These are phyloP conservation scores for Nakazawaea populi DNA, from an alignment of 805 yeast genomes.

Conservation along the genomic window DNA sequence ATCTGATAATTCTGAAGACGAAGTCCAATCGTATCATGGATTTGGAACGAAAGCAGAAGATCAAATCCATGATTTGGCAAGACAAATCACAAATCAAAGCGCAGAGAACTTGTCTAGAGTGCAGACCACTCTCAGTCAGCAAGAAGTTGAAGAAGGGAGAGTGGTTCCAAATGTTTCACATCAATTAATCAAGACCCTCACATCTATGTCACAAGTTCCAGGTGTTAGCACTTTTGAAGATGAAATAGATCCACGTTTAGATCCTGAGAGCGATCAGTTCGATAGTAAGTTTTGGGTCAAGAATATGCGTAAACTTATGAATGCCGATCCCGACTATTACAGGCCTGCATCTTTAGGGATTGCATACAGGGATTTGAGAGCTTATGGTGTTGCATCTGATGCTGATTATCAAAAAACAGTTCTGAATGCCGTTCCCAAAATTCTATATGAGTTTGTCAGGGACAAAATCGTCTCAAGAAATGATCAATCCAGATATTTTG, in stretches of 20 bases:
- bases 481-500: conserved; percentile 30
- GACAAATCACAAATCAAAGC: conserved; percentile 24
- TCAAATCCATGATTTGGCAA: conserved; percentile 36
- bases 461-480: conserved; percentile 16
- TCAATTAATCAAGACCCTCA: conserved; percentile 27
- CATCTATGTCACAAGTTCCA: conserved; percentile 48
- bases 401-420: conserved; percentile 63
- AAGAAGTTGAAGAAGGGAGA: conserved; percentile 8
- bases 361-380: conserved; percentile 52
- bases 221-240: conserved; percentile 35
- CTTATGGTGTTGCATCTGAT: conserved; percentile 61
- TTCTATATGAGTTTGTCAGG: conserved; percentile 22
- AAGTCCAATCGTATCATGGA: conserved; percentile 26
- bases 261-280: conserved; percentile 56
- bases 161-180: conserved; percentile 10
- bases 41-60: conserved; percentile 26
- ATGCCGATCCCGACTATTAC: conserved; percentile 55
- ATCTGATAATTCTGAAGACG: conserved; percentile 10
- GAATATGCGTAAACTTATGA: conserved; percentile 48
- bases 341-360: conserved; percentile 57
- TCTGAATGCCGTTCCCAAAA: conserved; percentile 34
- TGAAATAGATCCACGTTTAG: conserved; percentile 36
- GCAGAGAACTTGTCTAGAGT: conserved; percentile 4
- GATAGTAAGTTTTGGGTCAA: conserved; percentile 63
- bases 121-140: neutral